A percentile compares a stretch with the other conserved stretches of the same genome.
Evolutionary conservation across 352 stramenopile genomes (phyloP).

Genomic region (Plasmopara viticola): DNA sequence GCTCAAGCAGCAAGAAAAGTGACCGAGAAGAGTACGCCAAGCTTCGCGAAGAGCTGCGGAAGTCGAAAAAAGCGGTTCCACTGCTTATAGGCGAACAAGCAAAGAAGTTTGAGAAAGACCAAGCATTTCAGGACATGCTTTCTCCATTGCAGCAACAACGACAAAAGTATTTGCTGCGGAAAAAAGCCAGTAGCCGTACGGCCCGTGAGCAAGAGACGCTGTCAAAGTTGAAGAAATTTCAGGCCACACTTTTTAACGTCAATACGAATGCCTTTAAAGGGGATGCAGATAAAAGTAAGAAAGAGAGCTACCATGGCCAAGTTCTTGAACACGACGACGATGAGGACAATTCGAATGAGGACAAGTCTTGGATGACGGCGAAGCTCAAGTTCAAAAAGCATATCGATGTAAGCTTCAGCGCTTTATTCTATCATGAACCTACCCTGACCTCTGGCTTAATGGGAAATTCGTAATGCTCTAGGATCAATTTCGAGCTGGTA

Average conservation of each 20-base stretch:
- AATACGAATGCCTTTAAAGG: constrained; percentile 18
- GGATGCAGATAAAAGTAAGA: constrained; percentile 4
- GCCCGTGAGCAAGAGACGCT: constrained; percentile 65
- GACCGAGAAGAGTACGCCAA: constrained; percentile 59
- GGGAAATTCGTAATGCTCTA: constrained; percentile 15
- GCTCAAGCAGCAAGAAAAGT: constrained; percentile 15
- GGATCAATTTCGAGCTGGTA: constrained; percentile 68
- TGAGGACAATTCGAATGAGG: constrained; percentile 29
- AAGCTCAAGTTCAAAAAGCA: constrained; percentile 88
- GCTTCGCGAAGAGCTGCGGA: constrained; percentile 60
- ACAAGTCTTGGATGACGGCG: constrained; percentile 77
- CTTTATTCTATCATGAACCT: neutral
- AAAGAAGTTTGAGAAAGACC: constrained; percentile 45
- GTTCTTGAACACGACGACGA: constrained; percentile 48
- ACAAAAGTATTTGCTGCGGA: constrained; percentile 61
- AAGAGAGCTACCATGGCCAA: constrained; percentile 53
- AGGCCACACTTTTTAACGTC: constrained; percentile 38
- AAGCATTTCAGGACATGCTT: constrained; percentile 62
- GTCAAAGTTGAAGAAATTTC: constrained; percentile 59
- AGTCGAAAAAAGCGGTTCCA: constrained; percentile 49
- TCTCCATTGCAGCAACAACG: constrained; percentile 71
- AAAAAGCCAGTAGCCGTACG: constrained; percentile 46
- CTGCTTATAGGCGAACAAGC: constrained; percentile 54
- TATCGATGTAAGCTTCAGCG: constrained; percentile 53
- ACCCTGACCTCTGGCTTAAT: neutral